Percentiles rank a stretch among this genome's conserved stretches.
phyloP scores from a whole-genome alignment of 2,329 filamentous ascomycete genomes.

The Neocatenulostroma microsporum region DNA sequence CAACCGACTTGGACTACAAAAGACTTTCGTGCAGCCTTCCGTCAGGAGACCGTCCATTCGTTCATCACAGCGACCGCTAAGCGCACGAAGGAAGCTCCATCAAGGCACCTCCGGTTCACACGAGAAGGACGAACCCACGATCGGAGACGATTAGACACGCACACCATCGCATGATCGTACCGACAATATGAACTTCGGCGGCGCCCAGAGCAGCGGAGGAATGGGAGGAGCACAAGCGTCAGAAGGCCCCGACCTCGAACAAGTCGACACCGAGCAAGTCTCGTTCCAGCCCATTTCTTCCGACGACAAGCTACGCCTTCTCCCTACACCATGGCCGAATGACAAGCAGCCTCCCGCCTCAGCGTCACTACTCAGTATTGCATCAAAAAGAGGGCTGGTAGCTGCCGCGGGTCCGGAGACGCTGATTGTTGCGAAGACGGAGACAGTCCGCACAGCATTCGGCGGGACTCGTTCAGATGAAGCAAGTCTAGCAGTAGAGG shows the following conservation, averaged over 20 bases:
- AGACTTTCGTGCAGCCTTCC: no score
- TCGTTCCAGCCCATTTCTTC: constrained; percentile 74
- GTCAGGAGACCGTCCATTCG: no score
- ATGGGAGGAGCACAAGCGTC: constrained; percentile 3
- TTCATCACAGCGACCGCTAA: no score
- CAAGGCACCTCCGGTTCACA: no score
- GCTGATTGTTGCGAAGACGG: constrained; percentile 68
- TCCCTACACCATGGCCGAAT: constrained; percentile 69
- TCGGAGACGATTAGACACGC: no score
- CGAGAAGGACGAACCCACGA: no score
- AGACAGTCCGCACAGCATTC: constrained; percentile 70
- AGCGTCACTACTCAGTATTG: constrained; percentile 76
- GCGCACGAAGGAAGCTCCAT: no score
- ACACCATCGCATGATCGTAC: constrained; percentile 4
- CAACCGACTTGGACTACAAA: neutral
- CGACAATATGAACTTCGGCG: constrained; percentile 6
- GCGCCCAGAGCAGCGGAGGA: neutral
- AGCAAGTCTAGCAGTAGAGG: no score
- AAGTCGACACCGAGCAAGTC: constrained; percentile 70
- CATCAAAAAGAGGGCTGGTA: constrained; percentile 69
- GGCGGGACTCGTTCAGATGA: no score
- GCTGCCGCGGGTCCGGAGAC: constrained; percentile 80
- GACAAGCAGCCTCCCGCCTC: constrained; percentile 64
- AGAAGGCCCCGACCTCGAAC: constrained; percentile 44
- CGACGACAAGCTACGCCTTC: constrained; percentile 70